Evolutionary conservation across 495 filamentous ascomycete genomes (phyloP).

Genomic region (Aspergillus conjunctus): DNA sequence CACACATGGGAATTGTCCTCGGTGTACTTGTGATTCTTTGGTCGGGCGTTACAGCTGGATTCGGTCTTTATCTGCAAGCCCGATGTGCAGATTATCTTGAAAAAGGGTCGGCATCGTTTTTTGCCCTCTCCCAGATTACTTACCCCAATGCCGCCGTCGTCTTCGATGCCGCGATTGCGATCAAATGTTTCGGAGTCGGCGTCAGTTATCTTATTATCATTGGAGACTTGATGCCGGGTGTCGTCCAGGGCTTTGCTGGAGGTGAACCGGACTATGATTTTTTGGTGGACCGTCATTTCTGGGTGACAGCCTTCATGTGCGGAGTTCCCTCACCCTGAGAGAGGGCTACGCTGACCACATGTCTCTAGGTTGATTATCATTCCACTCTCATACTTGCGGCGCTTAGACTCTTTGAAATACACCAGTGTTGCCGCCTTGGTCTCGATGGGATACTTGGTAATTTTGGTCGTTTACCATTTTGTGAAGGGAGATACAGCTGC

Average conservation of each 20-base stretch:
- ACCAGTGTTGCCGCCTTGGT: conserved; percentile 90
- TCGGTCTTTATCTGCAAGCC: conserved; percentile 92
- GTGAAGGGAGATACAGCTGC: conserved; percentile 72
- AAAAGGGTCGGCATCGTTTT: conserved; percentile 79
- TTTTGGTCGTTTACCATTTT: conserved; percentile 91
- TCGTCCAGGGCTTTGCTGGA: conserved; percentile 74
- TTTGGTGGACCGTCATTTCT: conserved; percentile 87
- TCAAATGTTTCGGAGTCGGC: conserved; percentile 96
- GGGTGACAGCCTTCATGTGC: conserved; percentile 97
- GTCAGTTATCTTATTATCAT: conserved; percentile 99
- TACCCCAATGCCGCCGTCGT: conserved; percentile 95
- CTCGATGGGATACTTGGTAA: conserved; percentile 89
- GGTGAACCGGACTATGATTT: conserved; percentile 63
- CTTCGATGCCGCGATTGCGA: conserved; percentile 93
- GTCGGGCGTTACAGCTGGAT: conserved; percentile 84
- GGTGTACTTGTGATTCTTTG: conserved; percentile 85
- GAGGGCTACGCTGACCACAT: conserved; percentile 23
- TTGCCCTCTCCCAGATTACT: conserved; percentile 90
- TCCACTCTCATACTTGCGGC: conserved; percentile 85
- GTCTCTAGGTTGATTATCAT: conserved; percentile 80
- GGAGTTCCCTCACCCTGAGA: conserved; percentile 21
- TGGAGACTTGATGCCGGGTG: conserved; percentile 96
- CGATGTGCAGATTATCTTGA: conserved; percentile 92
- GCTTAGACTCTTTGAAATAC: conserved; percentile 94
- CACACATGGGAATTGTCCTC: conserved; percentile 84